Conservation (phyloP, 768 basidiomycete genomes). For the Phanerochaete sordida region DNA sequence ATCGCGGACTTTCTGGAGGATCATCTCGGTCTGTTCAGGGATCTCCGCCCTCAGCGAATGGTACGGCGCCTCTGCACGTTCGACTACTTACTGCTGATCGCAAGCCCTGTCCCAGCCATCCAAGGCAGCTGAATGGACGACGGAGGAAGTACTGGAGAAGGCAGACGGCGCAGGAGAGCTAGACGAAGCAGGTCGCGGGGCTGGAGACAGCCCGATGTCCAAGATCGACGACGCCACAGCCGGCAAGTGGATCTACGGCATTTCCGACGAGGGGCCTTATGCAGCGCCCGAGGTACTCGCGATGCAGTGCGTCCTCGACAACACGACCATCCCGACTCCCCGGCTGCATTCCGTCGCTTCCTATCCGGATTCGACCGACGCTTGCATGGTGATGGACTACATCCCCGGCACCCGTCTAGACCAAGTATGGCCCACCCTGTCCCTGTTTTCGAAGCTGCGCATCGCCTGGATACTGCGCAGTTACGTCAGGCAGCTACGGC, state of each 20-base stretch:
- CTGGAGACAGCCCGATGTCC: neutral
- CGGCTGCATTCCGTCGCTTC: too few relatives aligned
- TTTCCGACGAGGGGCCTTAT: neutral
- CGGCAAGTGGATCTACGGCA: neutral
- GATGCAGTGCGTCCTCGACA: neutral
- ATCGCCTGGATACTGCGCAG: slow-evolving; percentile 6
- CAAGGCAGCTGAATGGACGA: neutral
- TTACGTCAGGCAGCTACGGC: slow-evolving; percentile 1
- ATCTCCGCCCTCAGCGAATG: neutral
- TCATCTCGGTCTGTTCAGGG: neutral
- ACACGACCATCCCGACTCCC: slow-evolving; percentile 16
- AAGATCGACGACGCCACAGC: neutral
- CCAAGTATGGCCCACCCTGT: slow-evolving; percentile 4
- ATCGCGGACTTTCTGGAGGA: neutral
- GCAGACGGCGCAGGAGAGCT: neutral
- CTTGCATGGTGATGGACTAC: neutral
- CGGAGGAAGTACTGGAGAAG: neutral
- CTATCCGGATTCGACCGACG: too few relatives aligned
- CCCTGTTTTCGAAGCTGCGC: neutral
- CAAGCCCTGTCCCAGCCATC: neutral
- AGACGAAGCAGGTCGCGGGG: neutral
- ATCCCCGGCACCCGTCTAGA: slow-evolving; percentile 23
- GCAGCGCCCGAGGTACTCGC: neutral
- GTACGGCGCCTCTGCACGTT: neutral
- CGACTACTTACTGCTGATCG: neutral